Base-by-base conservation (phyloP, 176 grass and related monocot genomes). In the Stipa capillata region DNA sequence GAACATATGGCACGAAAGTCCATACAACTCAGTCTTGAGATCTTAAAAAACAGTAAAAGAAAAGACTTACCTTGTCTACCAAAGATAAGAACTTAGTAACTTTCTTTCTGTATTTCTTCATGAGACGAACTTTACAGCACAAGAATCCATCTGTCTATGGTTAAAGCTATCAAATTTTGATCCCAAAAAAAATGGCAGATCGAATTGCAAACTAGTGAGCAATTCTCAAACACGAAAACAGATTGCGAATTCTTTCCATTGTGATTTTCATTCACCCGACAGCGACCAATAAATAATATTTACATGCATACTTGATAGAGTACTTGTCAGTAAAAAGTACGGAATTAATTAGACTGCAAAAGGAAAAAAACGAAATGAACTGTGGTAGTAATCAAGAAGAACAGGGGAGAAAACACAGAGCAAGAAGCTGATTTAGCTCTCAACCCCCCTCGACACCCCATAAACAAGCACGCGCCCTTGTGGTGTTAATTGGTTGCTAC, bases 271-370 rank as follows among this genome's bases (percentile, higher is more conserved):
- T 84, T 68, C 75, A 79, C 18, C 12, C 43, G 66, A 85, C 56
- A 54, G 69, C 52, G 11, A 81, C 43, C 52, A 84, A 76, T 76
- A 62, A 73, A 44, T 85, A 75, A 85, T 89, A 89, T 89, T 89
- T 89, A 89, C 81, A 89, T 75, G 31, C 67, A 74, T 68, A 18
- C 47, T 72, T 87, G 63, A 67, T 31, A 61, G 3, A 20, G 39
- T 69, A 69, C 43, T 56, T 75, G 81, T 89, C 76, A 84, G 76
- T 84, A 2, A 76, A 67, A 62, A 44, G 34, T 24, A 87, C 49
- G 21, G 52, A 40, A 35, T 47, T 18, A 72, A 87, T n/a, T 45
- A 54, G 54, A 18, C 41, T 62, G 13, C 1, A 36, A 43, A 50
- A n/a, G 20, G 27, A 65, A 36, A 32, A 32, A 24, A 61, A 18